A percentile compares a stretch with the other conserved stretches of the same genome.
phyloP scores from a whole-genome alignment of 495 filamentous ascomycete genomes.

The Penicillium taxi region DNA sequence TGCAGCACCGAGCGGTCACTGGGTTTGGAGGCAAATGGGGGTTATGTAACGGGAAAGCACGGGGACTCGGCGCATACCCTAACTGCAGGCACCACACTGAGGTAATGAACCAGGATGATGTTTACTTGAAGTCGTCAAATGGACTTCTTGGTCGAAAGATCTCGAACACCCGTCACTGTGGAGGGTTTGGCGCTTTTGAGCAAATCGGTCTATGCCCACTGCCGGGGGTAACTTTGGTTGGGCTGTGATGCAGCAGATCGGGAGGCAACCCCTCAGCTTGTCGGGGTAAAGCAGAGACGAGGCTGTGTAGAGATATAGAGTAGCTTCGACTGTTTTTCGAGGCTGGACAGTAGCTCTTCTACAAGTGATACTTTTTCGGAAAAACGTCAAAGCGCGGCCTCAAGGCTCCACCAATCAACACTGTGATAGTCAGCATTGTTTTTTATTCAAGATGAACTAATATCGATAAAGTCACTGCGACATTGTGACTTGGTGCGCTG shows the following conservation, averaged over 20 bases:
- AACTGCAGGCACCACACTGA: conserved; percentile 10
- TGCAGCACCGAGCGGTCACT: conserved; percentile 40
- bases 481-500: conserved; percentile 32
- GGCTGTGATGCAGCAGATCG: conserved; percentile 43
- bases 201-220: conserved; percentile 28
- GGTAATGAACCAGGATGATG: conserved; percentile 7
- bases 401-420: conserved; percentile 12
- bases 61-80: conserved; percentile 32
- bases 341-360: conserved; percentile 11
- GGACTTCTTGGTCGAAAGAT: conserved; percentile 23
- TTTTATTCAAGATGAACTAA: conserved; percentile 8
- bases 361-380: conserved; percentile 13
- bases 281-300: conserved; percentile 21
- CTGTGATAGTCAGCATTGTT: conserved; percentile 24
- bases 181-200: conserved; percentile 34
- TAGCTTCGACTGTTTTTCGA: no score
- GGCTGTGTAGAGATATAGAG: conserved; percentile 29
- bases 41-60: conserved; percentile 2
- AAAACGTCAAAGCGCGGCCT: conserved; percentile 18
- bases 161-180: conserved; percentile 26
- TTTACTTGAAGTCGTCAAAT: conserved; percentile 8
- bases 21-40: conserved; percentile 22
- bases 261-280: conserved; percentile 26
- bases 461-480: no score
- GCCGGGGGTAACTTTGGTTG: conserved; percentile 44